These are phyloP conservation scores for Trypanosoma conorhini DNA, from an alignment of 208 protist genomes.

Conservation along the genomic window DNA sequence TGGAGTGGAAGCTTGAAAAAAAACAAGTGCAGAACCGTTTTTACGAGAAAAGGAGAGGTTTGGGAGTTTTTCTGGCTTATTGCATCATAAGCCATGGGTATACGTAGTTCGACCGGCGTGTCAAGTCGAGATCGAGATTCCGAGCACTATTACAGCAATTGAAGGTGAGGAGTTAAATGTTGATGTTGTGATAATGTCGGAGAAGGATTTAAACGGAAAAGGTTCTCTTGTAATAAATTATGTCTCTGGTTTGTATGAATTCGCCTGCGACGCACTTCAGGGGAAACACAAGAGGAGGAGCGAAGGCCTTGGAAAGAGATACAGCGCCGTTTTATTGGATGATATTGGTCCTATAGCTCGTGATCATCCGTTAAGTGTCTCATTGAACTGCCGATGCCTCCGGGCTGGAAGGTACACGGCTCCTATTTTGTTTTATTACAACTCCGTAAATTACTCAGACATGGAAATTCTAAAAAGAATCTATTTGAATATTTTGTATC, in stretches of 20 bases:
- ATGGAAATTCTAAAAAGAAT: slow-evolving; percentile 22
- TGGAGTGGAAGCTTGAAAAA: slow-evolving; percentile 29
- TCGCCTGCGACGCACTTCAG: slow-evolving; percentile 6
- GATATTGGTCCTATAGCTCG: slow-evolving; percentile 39
- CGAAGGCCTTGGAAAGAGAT: slow-evolving; percentile 10
- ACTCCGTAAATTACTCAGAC: slow-evolving; percentile 17
- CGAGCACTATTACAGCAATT: slow-evolving; percentile 38
- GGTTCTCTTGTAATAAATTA: slow-evolving; percentile 39
- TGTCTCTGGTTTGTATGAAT: slow-evolving; percentile 27
- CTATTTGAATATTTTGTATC: slow-evolving; percentile 23
- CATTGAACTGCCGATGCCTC: slow-evolving; percentile 19
- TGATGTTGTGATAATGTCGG: slow-evolving; percentile 37
- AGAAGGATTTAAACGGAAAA: slow-evolving; percentile 20
- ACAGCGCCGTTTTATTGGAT: slow-evolving; percentile 21
- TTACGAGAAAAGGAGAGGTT: slow-evolving; percentile 2
- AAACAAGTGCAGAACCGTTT: slow-evolving; percentile 5
- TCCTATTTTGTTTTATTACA: slow-evolving; percentile 25
- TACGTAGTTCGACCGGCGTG: slow-evolving; percentile 34
- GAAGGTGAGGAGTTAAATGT: slow-evolving; percentile 55
- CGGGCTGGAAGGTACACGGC: slow-evolving; percentile 26
- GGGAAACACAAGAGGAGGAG: slow-evolving; percentile 2
- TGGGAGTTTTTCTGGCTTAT: not conserved
- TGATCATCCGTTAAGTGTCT: slow-evolving; percentile 9
- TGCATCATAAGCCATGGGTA: slow-evolving; percentile 28
- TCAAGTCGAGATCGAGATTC: slow-evolving; percentile 37